Percentiles rank a stretch among this genome's conserved stretches.
Evolutionary conservation across 2,329 filamentous ascomycete species (phyloP).

Genomic region (Leptographium flavum): DNA sequence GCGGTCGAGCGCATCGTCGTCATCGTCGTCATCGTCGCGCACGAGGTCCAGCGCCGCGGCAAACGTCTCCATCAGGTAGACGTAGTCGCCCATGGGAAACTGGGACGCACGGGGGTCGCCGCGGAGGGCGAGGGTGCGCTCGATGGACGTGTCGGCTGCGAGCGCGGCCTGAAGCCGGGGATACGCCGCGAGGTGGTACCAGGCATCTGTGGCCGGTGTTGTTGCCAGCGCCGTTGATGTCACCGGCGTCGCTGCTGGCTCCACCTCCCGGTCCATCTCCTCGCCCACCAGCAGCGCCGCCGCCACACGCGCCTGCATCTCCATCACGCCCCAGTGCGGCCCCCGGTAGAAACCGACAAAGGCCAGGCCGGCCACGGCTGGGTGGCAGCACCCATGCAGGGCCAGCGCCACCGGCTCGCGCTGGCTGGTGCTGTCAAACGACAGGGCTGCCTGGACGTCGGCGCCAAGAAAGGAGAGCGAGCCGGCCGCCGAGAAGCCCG

Average conservation of each 20-base stretch:
- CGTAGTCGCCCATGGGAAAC: slow-evolving; percentile 74
- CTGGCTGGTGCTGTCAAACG: slow-evolving; percentile 37
- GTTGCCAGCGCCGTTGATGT: too few relatives aligned
- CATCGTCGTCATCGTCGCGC: slow-evolving; percentile 15
- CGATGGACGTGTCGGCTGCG: slow-evolving; percentile 26
- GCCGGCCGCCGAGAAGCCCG: slow-evolving; percentile 53
- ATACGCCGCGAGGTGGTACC: slow-evolving; percentile 11
- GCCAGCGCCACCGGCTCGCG: slow-evolving; percentile 52
- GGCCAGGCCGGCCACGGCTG: slow-evolving; percentile 47
- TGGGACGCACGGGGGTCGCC: slow-evolving; percentile 41
- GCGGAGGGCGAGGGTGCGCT: slow-evolving; percentile 35
- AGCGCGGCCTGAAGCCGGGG: slow-evolving; percentile 25
- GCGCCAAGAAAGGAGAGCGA: slow-evolving; percentile 51
- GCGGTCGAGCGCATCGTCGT: slow-evolving; percentile 22
- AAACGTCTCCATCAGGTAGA: slow-evolving; percentile 61
- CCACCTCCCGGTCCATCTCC: not conserved
- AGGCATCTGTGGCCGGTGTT: not conserved
- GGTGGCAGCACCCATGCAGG: slow-evolving; percentile 50
- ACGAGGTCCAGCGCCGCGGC: slow-evolving; percentile 40
- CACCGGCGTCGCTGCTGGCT: slow-evolving; percentile 20
- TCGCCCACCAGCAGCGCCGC: slow-evolving; percentile 35
- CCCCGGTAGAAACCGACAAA: slow-evolving; percentile 78
- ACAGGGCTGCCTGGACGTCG: slow-evolving; percentile 38
- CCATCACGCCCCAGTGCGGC: slow-evolving; percentile 77
- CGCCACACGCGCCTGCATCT: slow-evolving; percentile 67